Base-by-base conservation (phyloP, 768 basidiomycete species). In the Amanita fuliginea region DNA sequence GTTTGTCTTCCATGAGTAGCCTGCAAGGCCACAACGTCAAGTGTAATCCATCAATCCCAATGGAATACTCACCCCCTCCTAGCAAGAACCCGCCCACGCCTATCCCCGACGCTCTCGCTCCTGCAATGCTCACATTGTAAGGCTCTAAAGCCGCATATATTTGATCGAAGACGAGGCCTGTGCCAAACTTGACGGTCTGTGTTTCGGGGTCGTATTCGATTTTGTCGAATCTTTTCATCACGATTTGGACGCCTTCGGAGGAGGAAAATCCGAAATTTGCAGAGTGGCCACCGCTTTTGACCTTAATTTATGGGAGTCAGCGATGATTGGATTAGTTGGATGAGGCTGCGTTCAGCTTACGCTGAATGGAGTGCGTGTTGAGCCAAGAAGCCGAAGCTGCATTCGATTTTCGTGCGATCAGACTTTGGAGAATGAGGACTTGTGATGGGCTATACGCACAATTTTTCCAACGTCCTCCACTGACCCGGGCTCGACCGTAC, bases 1-100 rank as follows among this genome's bases (percentile, higher is more conserved):
- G 13, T 49, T 49, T 4, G 37, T 30, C n/a, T 63, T 63, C 26
- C 75, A 83, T 7, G 82, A 81, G 55, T 80, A 83, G 3, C 82
- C 81, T 71, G 8, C 26, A 26, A 16, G 65, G 59, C 68, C 67
- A 13, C 69, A 66, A 0, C 70, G 54, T 4, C 47, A 66, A 66
- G 11, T 1, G 63, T 65, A n/a, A 64, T 16, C 67, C 67, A 14
- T 26, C 62, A 54, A 10, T 64, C 11, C 1, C 9, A 32, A 32
- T 11, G 2, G 30, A 11, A 11, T 4, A 26, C 26, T 57, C 18
- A 55, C 57, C 75, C 62, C 76, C 76, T 5, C 74, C 74, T 0
- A 78, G 62, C 2, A 66, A 67, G 49, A 74, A 69, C 0, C 76
- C 73, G 6, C 63, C 74, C 28, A 76, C 69, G 32, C 71, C 73